A percentile compares a stretch with the other conserved stretches of the same genome.
phyloP scores from a whole-genome alignment of 2,329 filamentous ascomycete species.

The Claviceps humidiphila region DNA sequence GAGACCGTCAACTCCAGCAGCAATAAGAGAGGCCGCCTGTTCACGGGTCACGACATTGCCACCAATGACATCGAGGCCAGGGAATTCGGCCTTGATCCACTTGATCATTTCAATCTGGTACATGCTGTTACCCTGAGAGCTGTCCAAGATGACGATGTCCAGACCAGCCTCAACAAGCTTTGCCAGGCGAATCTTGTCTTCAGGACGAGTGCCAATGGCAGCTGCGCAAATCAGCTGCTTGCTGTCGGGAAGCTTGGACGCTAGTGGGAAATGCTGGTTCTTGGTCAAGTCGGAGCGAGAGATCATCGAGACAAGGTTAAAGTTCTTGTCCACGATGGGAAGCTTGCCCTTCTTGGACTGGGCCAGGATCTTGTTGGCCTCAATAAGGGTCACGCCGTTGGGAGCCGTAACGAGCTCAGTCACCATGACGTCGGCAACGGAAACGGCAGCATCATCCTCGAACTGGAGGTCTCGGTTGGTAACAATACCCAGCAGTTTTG shows the following conservation, averaged over 20 bases:
- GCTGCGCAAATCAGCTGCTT: slow-evolving; percentile 96
- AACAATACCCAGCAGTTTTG: slow-evolving; percentile 93
- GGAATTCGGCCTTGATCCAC: slow-evolving; percentile 81
- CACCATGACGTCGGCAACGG: slow-evolving; percentile 86
- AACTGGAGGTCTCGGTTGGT: slow-evolving; percentile 98
- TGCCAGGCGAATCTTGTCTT: slow-evolving; percentile 77
- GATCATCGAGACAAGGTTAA: slow-evolving; percentile 83
- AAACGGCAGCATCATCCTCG: slow-evolving; percentile 58
- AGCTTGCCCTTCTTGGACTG: slow-evolving; percentile 98
- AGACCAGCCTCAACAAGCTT: slow-evolving; percentile 89
- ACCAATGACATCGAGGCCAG: slow-evolving; percentile 82
- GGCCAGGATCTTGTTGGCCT: slow-evolving; percentile 87
- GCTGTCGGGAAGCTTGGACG: slow-evolving; percentile 89
- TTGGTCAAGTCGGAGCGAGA: slow-evolving; percentile 95
- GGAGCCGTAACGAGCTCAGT: slow-evolving; percentile 83
- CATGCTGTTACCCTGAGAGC: slow-evolving; percentile 95
- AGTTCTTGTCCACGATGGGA: slow-evolving; percentile 72
- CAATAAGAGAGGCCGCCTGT: slow-evolving; percentile 84
- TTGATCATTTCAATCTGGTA: slow-evolving; percentile 98
- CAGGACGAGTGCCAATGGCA: slow-evolving; percentile 85
- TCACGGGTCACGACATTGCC: slow-evolving; percentile 98
- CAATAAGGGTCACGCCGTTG: slow-evolving; percentile 66
- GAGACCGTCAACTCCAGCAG: slow-evolving; percentile 87
- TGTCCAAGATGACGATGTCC: slow-evolving; percentile 90
- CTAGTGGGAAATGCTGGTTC: slow-evolving; percentile 92